Conservation (phyloP, 768 basidiomycete species). For the Leucosporidium creatinivorum region DNA sequence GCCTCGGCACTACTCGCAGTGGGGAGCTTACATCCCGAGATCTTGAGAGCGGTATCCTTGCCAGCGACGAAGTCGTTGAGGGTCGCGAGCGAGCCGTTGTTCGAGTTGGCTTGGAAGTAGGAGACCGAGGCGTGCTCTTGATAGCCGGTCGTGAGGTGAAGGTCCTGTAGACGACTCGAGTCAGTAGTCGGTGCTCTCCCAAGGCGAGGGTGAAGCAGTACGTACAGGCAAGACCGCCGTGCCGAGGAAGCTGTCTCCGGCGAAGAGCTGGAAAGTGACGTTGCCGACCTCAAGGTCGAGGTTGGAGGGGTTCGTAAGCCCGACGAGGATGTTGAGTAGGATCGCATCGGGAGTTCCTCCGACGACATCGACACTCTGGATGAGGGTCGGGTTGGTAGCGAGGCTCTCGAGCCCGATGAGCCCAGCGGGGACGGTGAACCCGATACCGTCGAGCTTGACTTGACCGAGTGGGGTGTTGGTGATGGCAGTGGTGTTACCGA, state of each 20-base stretch:
- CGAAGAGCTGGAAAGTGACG: constrained; percentile 54
- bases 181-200: constrained; percentile 38
- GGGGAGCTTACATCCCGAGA: constrained; percentile 17
- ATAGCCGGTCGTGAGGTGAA: constrained; percentile 20
- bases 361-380: constrained; percentile 57
- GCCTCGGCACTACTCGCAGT: neutral
- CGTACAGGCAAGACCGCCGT: constrained; percentile 54
- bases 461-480: constrained; percentile 38
- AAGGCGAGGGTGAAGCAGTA: constrained; percentile 50
- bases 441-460: constrained; percentile 63
- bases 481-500: constrained; percentile 18
- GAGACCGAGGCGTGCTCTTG: constrained; percentile 8
- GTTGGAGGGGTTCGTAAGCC: constrained; percentile 62
- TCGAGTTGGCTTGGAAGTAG: constrained; percentile 53
- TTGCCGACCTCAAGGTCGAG: constrained; percentile 48
- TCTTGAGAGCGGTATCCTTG: constrained; percentile 40
- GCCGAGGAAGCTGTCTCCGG: constrained; percentile 53
- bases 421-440: constrained; percentile 60
- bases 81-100: constrained; percentile 55
- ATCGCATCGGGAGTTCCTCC: constrained; percentile 59
- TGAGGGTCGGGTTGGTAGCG: constrained; percentile 50
- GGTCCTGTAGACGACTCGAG: neutral
- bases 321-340: constrained; percentile 54
- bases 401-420: constrained; percentile 59
- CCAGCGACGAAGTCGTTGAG: constrained; percentile 62